Evolutionary conservation across 1,139 yeast genomes (phyloP).

Genomic region (Debaryomyces coudertii): DNA sequence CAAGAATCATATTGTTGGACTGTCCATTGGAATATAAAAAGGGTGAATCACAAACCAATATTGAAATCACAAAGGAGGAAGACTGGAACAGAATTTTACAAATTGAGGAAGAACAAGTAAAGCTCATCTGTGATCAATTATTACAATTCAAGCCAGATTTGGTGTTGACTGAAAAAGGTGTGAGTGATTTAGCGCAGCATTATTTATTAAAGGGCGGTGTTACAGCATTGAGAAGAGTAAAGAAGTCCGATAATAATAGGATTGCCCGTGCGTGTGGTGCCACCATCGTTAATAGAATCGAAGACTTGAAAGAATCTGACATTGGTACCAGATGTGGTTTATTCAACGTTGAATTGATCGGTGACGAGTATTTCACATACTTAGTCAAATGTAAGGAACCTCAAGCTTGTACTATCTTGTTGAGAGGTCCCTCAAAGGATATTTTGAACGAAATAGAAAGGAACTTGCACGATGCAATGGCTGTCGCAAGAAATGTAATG

Average conservation of each 20-base stretch:
- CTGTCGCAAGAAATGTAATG: slow-evolving; percentile 93
- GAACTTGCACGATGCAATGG: slow-evolving; percentile 98
- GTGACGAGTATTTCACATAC: slow-evolving; percentile 95
- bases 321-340: slow-evolving; percentile 88
- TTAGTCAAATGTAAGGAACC: slow-evolving; percentile 82
- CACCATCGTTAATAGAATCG: slow-evolving; percentile 92
- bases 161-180: slow-evolving; percentile 98
- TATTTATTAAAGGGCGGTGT: slow-evolving; percentile 92
- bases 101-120: slow-evolving; percentile 98
- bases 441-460: slow-evolving; percentile 95
- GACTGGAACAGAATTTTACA: slow-evolving; percentile 96
- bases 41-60: slow-evolving; percentile 98
- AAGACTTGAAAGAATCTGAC: slow-evolving; percentile 89
- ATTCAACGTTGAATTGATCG: slow-evolving; percentile 91
- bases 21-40: slow-evolving; percentile 98
- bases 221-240: slow-evolving; percentile 90
- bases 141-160: slow-evolving; percentile 87
- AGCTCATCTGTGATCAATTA: slow-evolving; percentile 81
- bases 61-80: slow-evolving; percentile 93
- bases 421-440: slow-evolving; percentile 97
- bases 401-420: slow-evolving; percentile 87
- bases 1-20: slow-evolving; percentile 85
- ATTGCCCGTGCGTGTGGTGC: slow-evolving; percentile 98
- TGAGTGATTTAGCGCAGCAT: slow-evolving; percentile 97
- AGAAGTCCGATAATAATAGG: slow-evolving; percentile 94